These are phyloP conservation scores for Pulveroboletus sp. DNA, from an alignment of 768 basidiomycete genomes.

Conservation along the genomic window DNA sequence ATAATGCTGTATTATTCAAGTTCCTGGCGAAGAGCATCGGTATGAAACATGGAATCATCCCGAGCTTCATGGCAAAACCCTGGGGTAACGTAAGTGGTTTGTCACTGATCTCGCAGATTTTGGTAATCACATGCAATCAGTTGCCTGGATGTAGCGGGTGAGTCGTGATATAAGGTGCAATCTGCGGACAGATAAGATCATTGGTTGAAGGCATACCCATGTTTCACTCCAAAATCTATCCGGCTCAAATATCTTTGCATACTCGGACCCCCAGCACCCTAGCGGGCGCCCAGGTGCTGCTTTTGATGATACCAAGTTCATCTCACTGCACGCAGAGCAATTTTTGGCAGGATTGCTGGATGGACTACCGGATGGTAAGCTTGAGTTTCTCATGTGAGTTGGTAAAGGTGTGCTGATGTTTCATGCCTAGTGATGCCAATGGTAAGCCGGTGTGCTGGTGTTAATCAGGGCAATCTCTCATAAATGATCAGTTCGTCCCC, in stretches of 20 bases:
- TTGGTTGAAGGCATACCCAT: constrained; percentile 70
- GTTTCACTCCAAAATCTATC: constrained; percentile 70
- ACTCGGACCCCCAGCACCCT: constrained; percentile 55
- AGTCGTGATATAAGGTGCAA: constrained; percentile 20
- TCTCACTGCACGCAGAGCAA: constrained; percentile 81
- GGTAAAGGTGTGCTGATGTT: constrained; percentile 1
- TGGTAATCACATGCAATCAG: constrained; percentile 35
- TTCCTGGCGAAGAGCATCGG: constrained; percentile 88
- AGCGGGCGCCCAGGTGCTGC: constrained; percentile 66
- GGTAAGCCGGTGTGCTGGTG: constrained; percentile 40
- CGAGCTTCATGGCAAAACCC: constrained; percentile 98
- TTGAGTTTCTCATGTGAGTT: neutral
- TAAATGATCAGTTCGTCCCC: constrained; percentile 59
- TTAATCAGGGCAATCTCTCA: neutral
- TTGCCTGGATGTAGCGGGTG: constrained; percentile 95
- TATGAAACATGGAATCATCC: constrained; percentile 81
- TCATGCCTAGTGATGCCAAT: constrained; percentile 68
- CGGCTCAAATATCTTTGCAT: constrained; percentile 79
- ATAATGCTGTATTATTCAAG: constrained; percentile 92
- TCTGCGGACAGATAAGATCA: neutral
- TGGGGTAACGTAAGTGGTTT: constrained; percentile 73
- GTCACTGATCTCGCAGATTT: neutral
- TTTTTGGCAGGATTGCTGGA: constrained; percentile 93
- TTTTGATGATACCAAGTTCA: constrained; percentile 76
- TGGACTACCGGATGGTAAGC: constrained; percentile 82